A percentile compares a stretch with the other conserved stretches of the same genome.
Conservation (phyloP, 208 protist genomes). For the Porcisia deanei region DNA sequence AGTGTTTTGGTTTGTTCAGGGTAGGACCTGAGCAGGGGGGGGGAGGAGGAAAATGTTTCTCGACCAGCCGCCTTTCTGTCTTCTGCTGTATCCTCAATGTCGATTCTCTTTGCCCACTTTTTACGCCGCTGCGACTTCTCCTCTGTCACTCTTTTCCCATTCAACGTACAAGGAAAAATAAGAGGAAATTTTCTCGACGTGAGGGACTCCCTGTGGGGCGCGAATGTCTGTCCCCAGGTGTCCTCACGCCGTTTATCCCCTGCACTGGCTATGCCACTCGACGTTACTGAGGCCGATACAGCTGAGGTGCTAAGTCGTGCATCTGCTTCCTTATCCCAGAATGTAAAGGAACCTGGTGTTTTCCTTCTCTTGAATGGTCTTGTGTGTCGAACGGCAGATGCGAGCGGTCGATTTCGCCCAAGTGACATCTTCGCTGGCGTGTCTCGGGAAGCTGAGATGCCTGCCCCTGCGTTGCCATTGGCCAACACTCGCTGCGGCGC, state of each 20-base stretch:
- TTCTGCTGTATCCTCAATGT: not conserved
- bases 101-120: not conserved
- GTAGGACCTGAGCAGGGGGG: not conserved
- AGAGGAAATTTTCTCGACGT: not conserved
- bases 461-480: conserved; percentile 4
- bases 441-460: conserved; percentile 12
- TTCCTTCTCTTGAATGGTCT: conserved; percentile 77
- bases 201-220: not conserved
- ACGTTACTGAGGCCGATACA: not conserved
- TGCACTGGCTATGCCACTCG: too few species aligned
- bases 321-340: not conserved
- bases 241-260: not conserved
- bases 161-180: not conserved
- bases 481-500: not conserved
- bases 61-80: not conserved
- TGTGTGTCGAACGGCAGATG: conserved; percentile 61
- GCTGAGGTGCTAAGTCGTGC: not conserved
- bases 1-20: not conserved
- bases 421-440: conserved; percentile 65
- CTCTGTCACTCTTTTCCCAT: not conserved
- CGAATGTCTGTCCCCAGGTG: not conserved
- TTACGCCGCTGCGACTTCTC: not conserved
- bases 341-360: conserved; percentile 10
- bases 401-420: conserved; percentile 54
- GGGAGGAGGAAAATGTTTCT: too few species aligned